Evolutionary conservation across 495 filamentous ascomycete species (phyloP), one percentile per base, ranked within the genome.

Genomic region (Lasiosphaeria ovina): DNA sequence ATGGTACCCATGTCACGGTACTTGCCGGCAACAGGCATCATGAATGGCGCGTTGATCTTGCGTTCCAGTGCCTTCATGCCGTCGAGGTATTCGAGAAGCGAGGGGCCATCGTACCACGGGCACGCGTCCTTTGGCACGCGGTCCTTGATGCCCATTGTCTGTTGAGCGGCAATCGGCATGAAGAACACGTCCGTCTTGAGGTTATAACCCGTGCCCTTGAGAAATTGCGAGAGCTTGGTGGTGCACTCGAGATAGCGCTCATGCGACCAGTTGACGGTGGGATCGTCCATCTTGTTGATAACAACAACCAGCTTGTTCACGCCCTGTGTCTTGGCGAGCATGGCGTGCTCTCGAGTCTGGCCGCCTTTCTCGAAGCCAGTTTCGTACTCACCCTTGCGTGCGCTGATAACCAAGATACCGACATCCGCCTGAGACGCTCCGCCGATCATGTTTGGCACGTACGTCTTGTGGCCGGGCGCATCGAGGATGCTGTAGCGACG

Each of bases 281-380:
- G 79, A 69, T 99, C 94, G 67, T 99, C 94, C 95, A 98, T 98
- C 76, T 93, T 99, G 83, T 98, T 99, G 63, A 99, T 92, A 34
- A 83, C 94, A 24, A 99, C 85, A 3, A 98, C 79, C 17, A 99
- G 83, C 74, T 96, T 97, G 79, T 90, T 90, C 35, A 99, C 94
- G 69, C 94, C 93, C 69, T 96, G 92, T n/a, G 96, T 99, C 74
- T 97, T 95, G 53, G 94, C 94, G 54, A 99, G 80, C 71, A 99
- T 88, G 50, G 94, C 94, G 74, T 98, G 94, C 78, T 99, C 94
- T 69, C 94, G 83, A 48, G 95, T 99, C 73, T 99, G 94, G 14
- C 95, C 94, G 55, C 94, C 94, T 77, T 95, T 97, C 72, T 98
- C 94, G 73, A 99, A 99, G n/a, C 94, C 94, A 42, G 94, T 98